These are phyloP conservation scores for Candida frijolesensis DNA, from an alignment of 1,139 yeast species.

Conservation along the genomic window DNA sequence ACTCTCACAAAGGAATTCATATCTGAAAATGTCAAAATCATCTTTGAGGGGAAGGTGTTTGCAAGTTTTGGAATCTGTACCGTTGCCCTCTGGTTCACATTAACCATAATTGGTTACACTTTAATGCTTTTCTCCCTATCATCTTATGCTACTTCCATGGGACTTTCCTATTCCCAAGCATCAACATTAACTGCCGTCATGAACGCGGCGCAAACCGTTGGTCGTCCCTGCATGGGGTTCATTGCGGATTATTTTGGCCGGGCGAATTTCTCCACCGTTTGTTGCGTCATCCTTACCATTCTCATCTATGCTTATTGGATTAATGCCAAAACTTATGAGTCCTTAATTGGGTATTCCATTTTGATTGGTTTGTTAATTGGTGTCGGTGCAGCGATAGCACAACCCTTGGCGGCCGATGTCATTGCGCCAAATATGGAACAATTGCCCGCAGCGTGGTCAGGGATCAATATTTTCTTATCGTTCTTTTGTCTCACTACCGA, in stretches of 20 bases:
- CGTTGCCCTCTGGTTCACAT: conserved; percentile 57
- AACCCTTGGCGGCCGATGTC: conserved; percentile 61
- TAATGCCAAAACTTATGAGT: conserved; percentile 50
- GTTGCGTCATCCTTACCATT: conserved; percentile 34
- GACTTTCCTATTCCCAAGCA: conserved; percentile 57
- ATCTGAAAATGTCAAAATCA: conserved; percentile 21
- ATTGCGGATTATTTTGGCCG: conserved; percentile 63
- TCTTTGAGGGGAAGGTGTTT: conserved; percentile 34
- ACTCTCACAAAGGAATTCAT: conserved; percentile 25
- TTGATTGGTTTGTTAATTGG: conserved; percentile 59
- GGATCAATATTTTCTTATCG: conserved; percentile 51
- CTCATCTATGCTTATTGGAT: conserved; percentile 56
- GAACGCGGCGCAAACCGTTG: conserved; percentile 65
- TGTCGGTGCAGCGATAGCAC: conserved; percentile 63
- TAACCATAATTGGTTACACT: conserved; percentile 59
- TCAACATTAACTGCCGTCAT: conserved; percentile 62
- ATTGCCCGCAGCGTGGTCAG: conserved; percentile 64
- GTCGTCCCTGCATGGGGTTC: conserved; percentile 65
- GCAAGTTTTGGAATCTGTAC: conserved; percentile 40
- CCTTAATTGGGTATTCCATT: conserved; percentile 55
- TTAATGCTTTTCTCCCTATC: conserved; percentile 63
- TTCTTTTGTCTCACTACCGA: conserved; percentile 50
- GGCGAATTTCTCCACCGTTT: conserved; percentile 45
- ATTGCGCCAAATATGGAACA: conserved; percentile 42
- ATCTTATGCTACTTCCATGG: conserved; percentile 62